phyloP scores from a whole-genome alignment of 371 early-diverging fungal species.

The Mucor lusitanicus region DNA sequence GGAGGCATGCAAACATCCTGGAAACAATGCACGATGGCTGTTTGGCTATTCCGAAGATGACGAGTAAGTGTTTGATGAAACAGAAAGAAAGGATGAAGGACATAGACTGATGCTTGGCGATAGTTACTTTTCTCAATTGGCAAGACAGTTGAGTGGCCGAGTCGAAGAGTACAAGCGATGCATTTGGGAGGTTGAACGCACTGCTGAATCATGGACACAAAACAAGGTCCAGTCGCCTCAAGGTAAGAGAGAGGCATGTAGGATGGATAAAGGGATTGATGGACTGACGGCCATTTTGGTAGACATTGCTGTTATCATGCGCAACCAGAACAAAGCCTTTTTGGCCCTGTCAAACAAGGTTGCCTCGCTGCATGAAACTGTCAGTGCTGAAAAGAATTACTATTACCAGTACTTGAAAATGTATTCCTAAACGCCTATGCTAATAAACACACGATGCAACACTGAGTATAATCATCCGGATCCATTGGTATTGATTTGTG shows the following conservation, averaged over 20 bases:
- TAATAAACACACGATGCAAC: background rate
- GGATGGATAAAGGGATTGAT: background rate
- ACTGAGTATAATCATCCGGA: background rate
- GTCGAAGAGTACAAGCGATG: conserved; percentile 42
- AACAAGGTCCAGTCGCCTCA: conserved; percentile 42
- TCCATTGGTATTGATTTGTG: background rate
- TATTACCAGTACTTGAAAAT: conserved; percentile 34
- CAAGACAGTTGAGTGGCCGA: conserved; percentile 28
- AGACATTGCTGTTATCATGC: conserved; percentile 60
- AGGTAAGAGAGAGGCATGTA: conserved; percentile 26
- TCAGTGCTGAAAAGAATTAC: conserved; percentile 51
- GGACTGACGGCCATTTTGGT: background rate
- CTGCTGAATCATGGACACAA: conserved; percentile 40
- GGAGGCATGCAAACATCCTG: conserved; percentile 42
- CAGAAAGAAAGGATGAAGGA: no score
- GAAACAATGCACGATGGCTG: conserved; percentile 37
- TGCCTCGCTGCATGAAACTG: conserved; percentile 61
- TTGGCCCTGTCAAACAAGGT: conserved; percentile 62
- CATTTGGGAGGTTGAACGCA: conserved; percentile 49
- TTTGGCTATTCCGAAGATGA: conserved; percentile 44
- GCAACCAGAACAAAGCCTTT: conserved; percentile 66
- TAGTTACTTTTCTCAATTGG: conserved; percentile 39
- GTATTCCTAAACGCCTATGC: conserved; percentile 14
- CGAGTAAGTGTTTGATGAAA: conserved; percentile 40
- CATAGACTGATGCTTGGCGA: background rate